A percentile compares a stretch with the other conserved stretches of the same genome.
Evolutionary conservation across 352 stramenopile genomes (phyloP).

Genomic region (Discostella stelligera): DNA sequence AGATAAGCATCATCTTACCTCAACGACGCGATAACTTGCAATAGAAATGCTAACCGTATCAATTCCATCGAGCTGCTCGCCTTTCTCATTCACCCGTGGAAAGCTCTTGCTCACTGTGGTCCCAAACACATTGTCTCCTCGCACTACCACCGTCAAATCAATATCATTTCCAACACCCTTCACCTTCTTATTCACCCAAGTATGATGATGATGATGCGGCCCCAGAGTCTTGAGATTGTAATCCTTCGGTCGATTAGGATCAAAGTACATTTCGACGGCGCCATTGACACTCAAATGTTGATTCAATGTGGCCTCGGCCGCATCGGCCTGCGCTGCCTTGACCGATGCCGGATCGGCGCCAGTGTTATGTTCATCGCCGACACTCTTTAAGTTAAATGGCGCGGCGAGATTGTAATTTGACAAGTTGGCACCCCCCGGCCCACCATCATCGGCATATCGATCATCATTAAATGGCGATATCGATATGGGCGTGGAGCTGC

Average conservation of each 20-base stretch:
- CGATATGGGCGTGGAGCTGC: conserved; percentile 60
- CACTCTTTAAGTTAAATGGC: conserved; percentile 47
- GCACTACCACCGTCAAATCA: conserved; percentile 63
- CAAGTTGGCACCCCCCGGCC: conserved; percentile 13
- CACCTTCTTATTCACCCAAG: conserved; percentile 58
- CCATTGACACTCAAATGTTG: conserved; percentile 51
- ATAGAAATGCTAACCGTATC: conserved; percentile 79
- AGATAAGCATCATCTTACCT: conserved; percentile 40
- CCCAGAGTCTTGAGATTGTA: conserved; percentile 48
- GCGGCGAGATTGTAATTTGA: conserved; percentile 53
- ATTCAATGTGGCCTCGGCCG: conserved; percentile 63
- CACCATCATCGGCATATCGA: conserved; percentile 48
- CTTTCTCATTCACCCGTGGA: conserved; percentile 47
- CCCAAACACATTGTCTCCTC: conserved; percentile 78
- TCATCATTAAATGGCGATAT: conserved; percentile 72
- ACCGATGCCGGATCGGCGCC: conserved; percentile 35
- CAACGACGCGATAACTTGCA: conserved; percentile 79
- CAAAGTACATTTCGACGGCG: conserved; percentile 50
- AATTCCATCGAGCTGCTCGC: conserved; percentile 48
- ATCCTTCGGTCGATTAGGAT: conserved; percentile 48
- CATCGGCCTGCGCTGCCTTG: conserved; percentile 51
- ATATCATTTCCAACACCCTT: conserved; percentile 56
- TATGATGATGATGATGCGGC: conserved; percentile 52
- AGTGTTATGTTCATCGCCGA: conserved; percentile 15
- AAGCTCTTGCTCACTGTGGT: conserved; percentile 82